phyloP scores from a whole-genome alignment of 495 filamentous ascomycete species.

The Paragyromitra xinjiangensis region DNA sequence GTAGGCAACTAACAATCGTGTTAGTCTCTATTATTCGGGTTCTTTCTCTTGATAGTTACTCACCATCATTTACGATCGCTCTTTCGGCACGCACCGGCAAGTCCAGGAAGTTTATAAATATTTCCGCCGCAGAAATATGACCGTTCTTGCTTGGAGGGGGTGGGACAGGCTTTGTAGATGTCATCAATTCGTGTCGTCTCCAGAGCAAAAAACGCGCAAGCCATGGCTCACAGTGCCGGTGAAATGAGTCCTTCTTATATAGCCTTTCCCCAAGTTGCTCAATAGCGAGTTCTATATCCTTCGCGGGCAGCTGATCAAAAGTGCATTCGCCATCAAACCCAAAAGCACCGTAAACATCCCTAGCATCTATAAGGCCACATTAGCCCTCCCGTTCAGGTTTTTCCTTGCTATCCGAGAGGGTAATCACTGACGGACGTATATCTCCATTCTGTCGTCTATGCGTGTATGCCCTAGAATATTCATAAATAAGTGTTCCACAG shows the following conservation, averaged over 20 bases:
- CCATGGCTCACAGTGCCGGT: neutral
- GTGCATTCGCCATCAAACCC: neutral
- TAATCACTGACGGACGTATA: neutral
- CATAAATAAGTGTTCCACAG: neutral
- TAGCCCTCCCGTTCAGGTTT: neutral
- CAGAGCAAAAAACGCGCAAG: neutral
- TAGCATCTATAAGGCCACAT: neutral
- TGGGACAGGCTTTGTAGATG: neutral
- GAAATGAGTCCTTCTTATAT: neutral
- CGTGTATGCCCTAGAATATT: neutral
- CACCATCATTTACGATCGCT: neutral
- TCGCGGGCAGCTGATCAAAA: neutral
- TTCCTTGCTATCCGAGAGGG: neutral
- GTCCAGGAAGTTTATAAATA: conserved; percentile 1
- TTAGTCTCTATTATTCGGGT: neutral
- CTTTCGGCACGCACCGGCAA: neutral
- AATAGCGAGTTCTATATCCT: neutral
- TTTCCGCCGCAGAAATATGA: neutral
- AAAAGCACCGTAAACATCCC: neutral
- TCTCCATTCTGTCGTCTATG: neutral
- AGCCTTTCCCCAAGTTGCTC: neutral
- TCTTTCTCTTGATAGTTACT: neutral
- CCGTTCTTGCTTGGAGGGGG: neutral
- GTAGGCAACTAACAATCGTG: neutral
- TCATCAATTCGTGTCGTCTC: neutral